Base-by-base conservation (phyloP, 768 basidiomycete species). In the Candolleomyces efflorescens region DNA sequence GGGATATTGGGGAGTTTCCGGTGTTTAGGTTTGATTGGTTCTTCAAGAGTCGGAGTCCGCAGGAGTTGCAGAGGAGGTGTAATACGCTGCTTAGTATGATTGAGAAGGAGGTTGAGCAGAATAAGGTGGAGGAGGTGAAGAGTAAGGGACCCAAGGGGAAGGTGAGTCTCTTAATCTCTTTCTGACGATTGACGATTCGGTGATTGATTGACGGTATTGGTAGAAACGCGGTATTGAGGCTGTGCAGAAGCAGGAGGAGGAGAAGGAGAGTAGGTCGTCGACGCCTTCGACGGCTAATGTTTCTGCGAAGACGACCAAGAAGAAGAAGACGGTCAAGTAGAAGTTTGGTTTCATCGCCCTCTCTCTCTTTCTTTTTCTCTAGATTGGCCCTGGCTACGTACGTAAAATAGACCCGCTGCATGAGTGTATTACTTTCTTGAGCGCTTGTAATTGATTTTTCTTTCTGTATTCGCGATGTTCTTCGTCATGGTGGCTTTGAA, bases 1-100 rank as follows among this genome's bases (percentile, higher is more conserved):
- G 88, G 71, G 96, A 98, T 71, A 94, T 98, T 62, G 88, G 86
- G 15, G 95, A 98, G 73, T 98, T 94, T 73, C 95, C 96, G 1
- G 90, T 95, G 13, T 99, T 98, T 76, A n/a, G 95, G 20, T 98
- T 98, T 65, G 94, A 98, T 67, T 98, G 94, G 96, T 98, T 97
- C 77, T 89, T 94, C 80, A 95, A 96, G 78, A 93, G 92, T 62
- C 77, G 96, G 55, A 92, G 90, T 11, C 86, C 92, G 2, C 87
- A 92, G 65, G 96, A 98, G 73, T 73, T 98, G 56, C 85, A 88
- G 66, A 77, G 96, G 62, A 76, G 96, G 54, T 97, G 94, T 65
- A 88, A 88, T 64, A 97, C 96, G 2, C 68, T 98, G 38, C 66
- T 97, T 24, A 79, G 85, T 10, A 92, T 97, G 84, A 91, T 99